phyloP scores from a whole-genome alignment of 495 filamentous ascomycete species.

The Penicillium daleae region DNA sequence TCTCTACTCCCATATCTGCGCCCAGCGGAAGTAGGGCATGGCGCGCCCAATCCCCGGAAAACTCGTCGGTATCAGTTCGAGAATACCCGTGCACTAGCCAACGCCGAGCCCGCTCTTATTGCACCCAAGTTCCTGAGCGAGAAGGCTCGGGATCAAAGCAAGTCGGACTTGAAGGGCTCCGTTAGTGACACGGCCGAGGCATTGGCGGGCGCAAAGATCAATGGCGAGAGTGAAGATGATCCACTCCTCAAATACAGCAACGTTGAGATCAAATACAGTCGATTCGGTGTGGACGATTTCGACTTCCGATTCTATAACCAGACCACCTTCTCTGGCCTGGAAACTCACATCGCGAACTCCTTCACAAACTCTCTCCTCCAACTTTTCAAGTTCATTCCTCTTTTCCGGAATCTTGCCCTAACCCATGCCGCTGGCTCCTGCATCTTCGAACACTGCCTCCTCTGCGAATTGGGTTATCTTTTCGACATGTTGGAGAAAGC shows the following conservation, averaged over 20 bases:
- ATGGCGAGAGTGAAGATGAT: slow-evolving; percentile 66
- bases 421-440: slow-evolving; percentile 86
- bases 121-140: slow-evolving; percentile 93
- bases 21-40: slow-evolving; percentile 69
- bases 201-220: slow-evolving; percentile 61
- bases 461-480: slow-evolving; percentile 94
- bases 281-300: slow-evolving; percentile 96
- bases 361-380: slow-evolving; percentile 95
- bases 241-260: slow-evolving; percentile 85
- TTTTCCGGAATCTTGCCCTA: slow-evolving; percentile 88
- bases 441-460: slow-evolving; percentile 75
- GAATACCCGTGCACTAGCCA: slow-evolving; percentile 61
- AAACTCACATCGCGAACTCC: slow-evolving; percentile 95
- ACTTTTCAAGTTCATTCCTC: slow-evolving; percentile 84
- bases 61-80: slow-evolving; percentile 80
- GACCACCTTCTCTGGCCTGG: slow-evolving; percentile 84
- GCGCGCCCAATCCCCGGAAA: slow-evolving; percentile 77
- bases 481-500: slow-evolving; percentile 99
- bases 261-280: slow-evolving; percentile 95
- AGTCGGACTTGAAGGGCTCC: slow-evolving; percentile 54
- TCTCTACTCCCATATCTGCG: slow-evolving; percentile 68
- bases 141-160: slow-evolving; percentile 71
- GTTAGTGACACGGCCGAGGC: slow-evolving; percentile 67
- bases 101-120: slow-evolving; percentile 57
- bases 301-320: slow-evolving; percentile 86